Base-by-base conservation (phyloP, 208 protist genomes). In the Acanthamoeba sp. region DNA sequence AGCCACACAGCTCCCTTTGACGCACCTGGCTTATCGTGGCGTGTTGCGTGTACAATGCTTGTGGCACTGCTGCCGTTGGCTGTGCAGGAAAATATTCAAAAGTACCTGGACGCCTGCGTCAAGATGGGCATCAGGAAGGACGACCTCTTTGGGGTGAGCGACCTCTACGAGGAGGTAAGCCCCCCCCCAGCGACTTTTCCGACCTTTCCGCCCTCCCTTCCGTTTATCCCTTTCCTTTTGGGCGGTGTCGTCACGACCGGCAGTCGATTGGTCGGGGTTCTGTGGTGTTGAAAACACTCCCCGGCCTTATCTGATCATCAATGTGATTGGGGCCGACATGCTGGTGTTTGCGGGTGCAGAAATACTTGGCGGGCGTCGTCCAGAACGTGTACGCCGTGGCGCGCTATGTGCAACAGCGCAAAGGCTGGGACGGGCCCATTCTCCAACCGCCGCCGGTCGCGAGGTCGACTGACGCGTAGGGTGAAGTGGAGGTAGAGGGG, bases 41-140 rank as follows among this genome's bases (percentile, higher is more conserved):
- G 48, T 52, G 48, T 52, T 62, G 55, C 55, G 55, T 62, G 55
- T 62, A 22, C n/a, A n/a, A n/a, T 55, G 48, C 48, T 55, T 6
- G 48, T 55, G 48, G 48, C 16, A 16, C 10, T 55, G 48, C 10
- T 16, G 6, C 10, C 48, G 16, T 55, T 16, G 48, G 6, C 10
- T 16, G 48, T 55, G n/a, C 80, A 89, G 80, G 80, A 89, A n/a
- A 89, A 89, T 32, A 55, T 89, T 10, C 80, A 89, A 64, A 55
- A 45, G 80, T 89, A 89, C 64, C 52, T 89, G 45, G 80, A 55
- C 24, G 80, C 80, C 45, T 89, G 80, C 52, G 80, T 18, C 32
- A 89, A 89, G 80, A 89, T 89, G 80, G 80, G 80, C 29, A 55
- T 89, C 80, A 36, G 80, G n/a, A 89, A 55, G 42, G 42, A 55